These are phyloP conservation scores for Plantago coronopus DNA, from an alignment of 305 asterid genomes.

Conservation along the genomic window DNA sequence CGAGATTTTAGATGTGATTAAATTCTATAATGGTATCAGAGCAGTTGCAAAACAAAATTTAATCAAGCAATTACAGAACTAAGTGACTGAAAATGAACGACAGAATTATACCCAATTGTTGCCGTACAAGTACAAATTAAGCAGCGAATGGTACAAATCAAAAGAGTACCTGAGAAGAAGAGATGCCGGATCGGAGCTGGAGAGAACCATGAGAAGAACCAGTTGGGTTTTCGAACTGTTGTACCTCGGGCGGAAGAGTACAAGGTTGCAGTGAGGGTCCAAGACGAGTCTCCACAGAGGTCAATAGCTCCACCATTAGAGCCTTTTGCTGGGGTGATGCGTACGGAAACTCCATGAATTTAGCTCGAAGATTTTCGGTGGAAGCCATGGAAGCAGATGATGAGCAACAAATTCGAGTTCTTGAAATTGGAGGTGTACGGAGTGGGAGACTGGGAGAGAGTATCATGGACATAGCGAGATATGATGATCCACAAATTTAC, in stretches of 20 bases:
- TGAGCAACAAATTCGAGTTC: constrained; percentile 23
- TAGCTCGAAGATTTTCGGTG: constrained; percentile 27
- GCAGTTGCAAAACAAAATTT: no score
- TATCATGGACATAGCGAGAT: constrained; percentile 14
- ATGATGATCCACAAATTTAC: not conserved
- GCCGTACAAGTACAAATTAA: not conserved
- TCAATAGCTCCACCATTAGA: constrained; percentile 62
- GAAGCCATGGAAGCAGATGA: constrained; percentile 39
- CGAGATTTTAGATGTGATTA: no score
- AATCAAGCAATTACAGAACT: no score
- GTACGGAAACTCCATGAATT: constrained; percentile 69
- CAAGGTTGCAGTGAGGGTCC: constrained; percentile 60
- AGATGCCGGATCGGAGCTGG: constrained; percentile 56
- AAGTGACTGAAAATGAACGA: no score
- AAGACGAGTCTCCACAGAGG: constrained; percentile 52
- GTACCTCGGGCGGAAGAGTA: constrained; percentile 62
- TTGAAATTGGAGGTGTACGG: constrained; percentile 5
- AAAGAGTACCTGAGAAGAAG: constrained; percentile 60
- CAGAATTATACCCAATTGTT: not conserved
- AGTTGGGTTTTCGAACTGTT: constrained; percentile 40
- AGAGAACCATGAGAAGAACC: constrained; percentile 54
- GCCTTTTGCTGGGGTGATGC: constrained; percentile 50
- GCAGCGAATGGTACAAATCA: not conserved
- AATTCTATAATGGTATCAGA: no score
- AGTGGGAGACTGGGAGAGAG: constrained; percentile 12